A percentile compares a stretch with the other conserved stretches of the same genome.
Conservation (phyloP, 371 early-diverging fungal species). For the Basidiobolus meristosporus region DNA sequence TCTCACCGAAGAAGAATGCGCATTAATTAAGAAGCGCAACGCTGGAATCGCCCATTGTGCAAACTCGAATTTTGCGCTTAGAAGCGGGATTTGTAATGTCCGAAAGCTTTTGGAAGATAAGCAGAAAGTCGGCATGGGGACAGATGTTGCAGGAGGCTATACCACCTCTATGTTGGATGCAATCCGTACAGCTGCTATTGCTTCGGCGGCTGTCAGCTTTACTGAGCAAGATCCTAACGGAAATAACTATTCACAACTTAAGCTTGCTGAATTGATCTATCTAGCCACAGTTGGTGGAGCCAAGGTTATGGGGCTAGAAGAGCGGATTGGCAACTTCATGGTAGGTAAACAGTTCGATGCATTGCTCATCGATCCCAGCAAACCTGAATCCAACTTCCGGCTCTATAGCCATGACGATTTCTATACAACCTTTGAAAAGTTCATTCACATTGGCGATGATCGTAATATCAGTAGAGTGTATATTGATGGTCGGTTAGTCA, state of each 20-base stretch:
- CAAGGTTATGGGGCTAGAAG: conserved; percentile 41
- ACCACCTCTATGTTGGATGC: conserved; percentile 68
- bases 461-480: conserved; percentile 5
- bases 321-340: conserved; percentile 58
- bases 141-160: conserved; percentile 82
- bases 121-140: conserved; percentile 76
- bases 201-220: conserved; percentile 30
- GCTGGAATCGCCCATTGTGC: conserved; percentile 82
- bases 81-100: conserved; percentile 67
- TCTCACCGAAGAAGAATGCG: conserved; percentile 48
- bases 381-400: conserved; percentile 17
- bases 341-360: conserved; percentile 82
- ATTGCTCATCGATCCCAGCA: conserved; percentile 41
- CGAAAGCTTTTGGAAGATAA: conserved; percentile 42
- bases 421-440: conserved; percentile 6
- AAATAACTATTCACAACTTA: conserved; percentile 14
- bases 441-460: conserved; percentile 7
- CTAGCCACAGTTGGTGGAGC: conserved; percentile 87
- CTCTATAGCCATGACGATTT: conserved; percentile 23
- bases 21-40: conserved; percentile 25
- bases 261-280: conserved; percentile 49
- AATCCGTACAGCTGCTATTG: conserved; percentile 54
- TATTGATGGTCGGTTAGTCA: conserved; percentile 3
- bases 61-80: conserved; percentile 69
- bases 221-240: conserved; percentile 9